Evolutionary conservation across 139 green algal genomes (phyloP).

Genomic region (Pleodorina starrii): DNA sequence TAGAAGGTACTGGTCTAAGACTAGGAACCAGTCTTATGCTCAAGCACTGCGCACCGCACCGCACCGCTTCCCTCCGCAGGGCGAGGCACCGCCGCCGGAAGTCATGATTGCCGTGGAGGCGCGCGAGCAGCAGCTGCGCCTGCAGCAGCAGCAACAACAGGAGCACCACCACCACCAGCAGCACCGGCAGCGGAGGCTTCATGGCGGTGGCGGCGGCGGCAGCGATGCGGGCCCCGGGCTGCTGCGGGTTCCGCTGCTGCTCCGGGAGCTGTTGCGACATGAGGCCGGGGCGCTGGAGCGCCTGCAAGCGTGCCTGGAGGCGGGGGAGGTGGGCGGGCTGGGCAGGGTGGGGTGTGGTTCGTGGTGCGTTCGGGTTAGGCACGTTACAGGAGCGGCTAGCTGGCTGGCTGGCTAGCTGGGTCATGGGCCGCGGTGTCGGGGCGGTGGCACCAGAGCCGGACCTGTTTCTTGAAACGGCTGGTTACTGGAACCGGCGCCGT

Average conservation of each 20-base stretch:
- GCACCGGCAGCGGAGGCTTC: background rate
- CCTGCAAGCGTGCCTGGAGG: conserved; percentile 14
- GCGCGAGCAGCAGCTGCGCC: background rate
- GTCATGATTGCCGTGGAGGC: background rate
- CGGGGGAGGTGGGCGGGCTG: conserved; percentile 22
- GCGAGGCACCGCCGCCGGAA: background rate
- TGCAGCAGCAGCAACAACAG: background rate
- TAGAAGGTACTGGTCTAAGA: background rate
- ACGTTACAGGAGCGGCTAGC: too few relatives aligned
- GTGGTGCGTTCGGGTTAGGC: too few relatives aligned
- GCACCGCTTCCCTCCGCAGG: background rate
- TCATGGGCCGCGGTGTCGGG: too few relatives aligned
- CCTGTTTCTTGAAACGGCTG: too few relatives aligned
- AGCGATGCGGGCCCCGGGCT: background rate
- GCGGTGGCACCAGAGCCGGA: too few relatives aligned
- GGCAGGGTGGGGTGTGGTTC: too few relatives aligned
- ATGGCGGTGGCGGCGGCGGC: background rate
- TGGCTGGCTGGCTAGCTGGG: background rate
- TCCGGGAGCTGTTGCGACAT: conserved; percentile 22
- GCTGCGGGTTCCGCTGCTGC: conserved; percentile 23
- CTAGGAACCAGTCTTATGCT: background rate
- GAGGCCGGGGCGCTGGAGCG: conserved; percentile 36
- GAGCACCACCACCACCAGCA: background rate
- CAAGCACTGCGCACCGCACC: background rate
- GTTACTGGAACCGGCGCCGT: too few relatives aligned